Percentiles rank a stretch among this genome's conserved stretches.
Evolutionary conservation across 2,329 filamentous ascomycete genomes (phyloP).

Genomic region (Aspergillus aculeatus): DNA sequence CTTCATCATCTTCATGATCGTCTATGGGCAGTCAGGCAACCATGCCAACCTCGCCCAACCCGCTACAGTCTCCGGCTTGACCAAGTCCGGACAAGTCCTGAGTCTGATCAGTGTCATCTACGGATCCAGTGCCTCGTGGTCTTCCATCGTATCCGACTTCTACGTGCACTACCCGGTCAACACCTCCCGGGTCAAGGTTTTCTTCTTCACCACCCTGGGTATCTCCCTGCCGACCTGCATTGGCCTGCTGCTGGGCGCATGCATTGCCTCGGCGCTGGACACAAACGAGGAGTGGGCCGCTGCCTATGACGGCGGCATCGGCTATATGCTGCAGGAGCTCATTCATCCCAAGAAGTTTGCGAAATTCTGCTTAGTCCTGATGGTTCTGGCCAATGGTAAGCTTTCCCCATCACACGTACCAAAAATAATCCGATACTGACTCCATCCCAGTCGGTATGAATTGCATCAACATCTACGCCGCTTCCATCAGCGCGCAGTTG

Average conservation of each 20-base stretch:
- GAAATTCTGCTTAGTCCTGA: conserved; percentile 43
- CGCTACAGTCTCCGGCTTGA: conserved; percentile 36
- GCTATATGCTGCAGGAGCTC: conserved; percentile 47
- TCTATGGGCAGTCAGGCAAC: conserved; percentile 48
- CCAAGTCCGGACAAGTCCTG: conserved; percentile 43
- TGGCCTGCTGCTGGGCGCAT: conserved; percentile 49
- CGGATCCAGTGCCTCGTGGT: conserved; percentile 52
- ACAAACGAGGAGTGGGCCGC: conserved; percentile 41
- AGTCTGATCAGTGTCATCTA: conserved; percentile 49
- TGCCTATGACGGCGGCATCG: conserved; percentile 39
- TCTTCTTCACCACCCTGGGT: conserved; percentile 50
- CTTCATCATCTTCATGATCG: conserved; percentile 46
- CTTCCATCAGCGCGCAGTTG: conserved; percentile 37
- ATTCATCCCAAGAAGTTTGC: conserved; percentile 49
- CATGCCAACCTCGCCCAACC: conserved; percentile 43
- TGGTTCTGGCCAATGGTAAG: conserved; percentile 34
- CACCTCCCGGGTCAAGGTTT: conserved; percentile 49
- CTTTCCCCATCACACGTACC: background rate
- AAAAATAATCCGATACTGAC: background rate
- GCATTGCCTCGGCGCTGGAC: conserved; percentile 46
- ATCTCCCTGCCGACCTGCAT: conserved; percentile 51
- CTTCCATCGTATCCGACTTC: conserved; percentile 46
- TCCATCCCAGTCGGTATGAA: conserved; percentile 43
- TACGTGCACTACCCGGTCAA: conserved; percentile 51
- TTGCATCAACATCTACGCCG: conserved; percentile 45